Evolutionary conservation across 352 stramenopile genomes (phyloP), one percentile per base, ranked within the genome.

Genomic region (Phytopythium mirpurense): DNA sequence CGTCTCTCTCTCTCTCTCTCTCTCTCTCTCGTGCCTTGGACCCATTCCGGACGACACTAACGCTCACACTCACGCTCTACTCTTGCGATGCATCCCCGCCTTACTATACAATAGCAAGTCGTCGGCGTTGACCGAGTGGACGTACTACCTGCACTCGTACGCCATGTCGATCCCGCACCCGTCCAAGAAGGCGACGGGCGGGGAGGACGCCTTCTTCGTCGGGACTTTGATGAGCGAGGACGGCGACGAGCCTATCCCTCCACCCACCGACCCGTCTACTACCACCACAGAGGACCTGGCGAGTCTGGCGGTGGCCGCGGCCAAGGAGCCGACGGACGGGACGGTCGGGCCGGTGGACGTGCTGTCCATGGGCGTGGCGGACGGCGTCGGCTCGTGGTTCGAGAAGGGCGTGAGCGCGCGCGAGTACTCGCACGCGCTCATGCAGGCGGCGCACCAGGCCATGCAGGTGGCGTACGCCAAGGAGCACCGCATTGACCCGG

Each of bases 361-460:
- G 15, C 76, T 95, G 21, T 96, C 96, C 37, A 80, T 98, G 59
- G 94, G 94, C 32, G 92, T 99, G 23, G 90, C 92, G 7, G 96
- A 99, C 72, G 96, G 96, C 37, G 95, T 99, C 2, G 96, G 96
- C 10, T 97, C 84, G 45, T 99, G 96, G 96, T 93, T 96, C 58
- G 86, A 97, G 62, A 96, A 96, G 48, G 90, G 91, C 6, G 88
- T 98, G 29, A 89, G 78, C 48, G 81, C 81, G 14, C 70, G 72
- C 29, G 56, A 75, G 50, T 94, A 90, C 52, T 68, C 83, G 2
- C 65, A 86, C 24, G 79, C 83, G 27, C 70, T 96, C 21, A 96
- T 96, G 86, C 60, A 74, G 19, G 77, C 80, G 26, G 78, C 82
- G 16, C 74, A 90, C 43, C 57, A 87, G 56, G 81, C 81, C 3